Evolutionary conservation across 176 grass and related monocot genomes (phyloP).

Genomic region (Musa troglodytarum): DNA sequence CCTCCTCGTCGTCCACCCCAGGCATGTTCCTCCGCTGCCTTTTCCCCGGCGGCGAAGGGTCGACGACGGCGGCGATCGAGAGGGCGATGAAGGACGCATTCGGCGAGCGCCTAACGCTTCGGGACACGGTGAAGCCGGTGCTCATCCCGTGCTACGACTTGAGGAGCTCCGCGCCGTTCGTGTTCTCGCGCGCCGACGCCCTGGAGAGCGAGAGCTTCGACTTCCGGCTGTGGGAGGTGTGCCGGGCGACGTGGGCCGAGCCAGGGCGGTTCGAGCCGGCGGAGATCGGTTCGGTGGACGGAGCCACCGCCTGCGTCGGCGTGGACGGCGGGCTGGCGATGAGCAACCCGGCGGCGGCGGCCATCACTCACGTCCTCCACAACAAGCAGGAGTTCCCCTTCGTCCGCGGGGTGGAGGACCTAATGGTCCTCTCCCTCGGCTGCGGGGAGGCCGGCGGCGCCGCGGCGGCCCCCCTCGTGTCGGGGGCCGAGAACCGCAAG

Average conservation of each 20-base stretch:
- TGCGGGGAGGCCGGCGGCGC: constrained; percentile 36
- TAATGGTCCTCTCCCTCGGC: constrained; percentile 68
- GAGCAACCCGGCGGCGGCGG: constrained; percentile 73
- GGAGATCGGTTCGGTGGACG: no score
- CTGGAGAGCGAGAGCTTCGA: constrained; percentile 90
- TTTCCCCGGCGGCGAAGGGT: constrained; percentile 5
- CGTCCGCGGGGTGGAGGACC: constrained; percentile 94
- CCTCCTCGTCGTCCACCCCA: background rate
- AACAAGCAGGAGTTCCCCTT: constrained; percentile 99
- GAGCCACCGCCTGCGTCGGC: no score
- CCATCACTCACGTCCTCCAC: constrained; percentile 97
- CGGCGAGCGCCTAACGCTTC: constrained; percentile 64
- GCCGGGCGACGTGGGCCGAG: constrained; percentile 95
- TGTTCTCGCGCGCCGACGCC: constrained; percentile 93
- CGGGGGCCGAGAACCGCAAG: constrained; percentile 28
- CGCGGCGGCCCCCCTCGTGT: constrained; percentile 6
- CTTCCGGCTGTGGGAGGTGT: constrained; percentile 93
- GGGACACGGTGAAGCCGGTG: constrained; percentile 87
- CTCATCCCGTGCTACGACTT: constrained; percentile 95
- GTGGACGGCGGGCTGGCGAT: constrained; percentile 13
- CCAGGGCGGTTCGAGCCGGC: constrained; percentile 65
- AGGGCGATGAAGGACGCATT: constrained; percentile 60
- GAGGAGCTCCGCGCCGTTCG: constrained; percentile 55
- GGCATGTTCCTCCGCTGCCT: constrained; percentile 3
- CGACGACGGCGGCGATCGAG: constrained; percentile 51